phyloP scores from a whole-genome alignment of 495 filamentous ascomycete genomes.

The Hypomontagnella monticulosa region DNA sequence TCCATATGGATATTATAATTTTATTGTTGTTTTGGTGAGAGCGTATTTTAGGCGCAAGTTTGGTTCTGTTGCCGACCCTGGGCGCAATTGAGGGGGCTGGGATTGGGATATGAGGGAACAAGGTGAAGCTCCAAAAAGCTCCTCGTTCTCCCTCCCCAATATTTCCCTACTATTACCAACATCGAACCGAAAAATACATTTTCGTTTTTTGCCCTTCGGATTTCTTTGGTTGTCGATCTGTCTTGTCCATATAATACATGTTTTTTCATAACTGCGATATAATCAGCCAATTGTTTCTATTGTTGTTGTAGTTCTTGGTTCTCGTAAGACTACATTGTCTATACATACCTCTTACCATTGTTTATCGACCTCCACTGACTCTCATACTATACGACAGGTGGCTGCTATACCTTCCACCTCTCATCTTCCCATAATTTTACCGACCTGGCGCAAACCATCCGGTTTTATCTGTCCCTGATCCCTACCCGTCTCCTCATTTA shows the following conservation, averaged over 20 bases:
- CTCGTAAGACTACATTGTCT: conserved; percentile 3
- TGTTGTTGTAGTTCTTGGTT: background rate
- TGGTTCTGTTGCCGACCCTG: conserved; percentile 25
- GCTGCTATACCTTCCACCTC: conserved; percentile 2
- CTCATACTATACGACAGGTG: conserved; percentile 5
- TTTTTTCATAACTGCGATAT: conserved; percentile 8
- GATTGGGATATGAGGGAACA: conserved; percentile 16
- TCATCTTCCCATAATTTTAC: conserved; percentile 18
- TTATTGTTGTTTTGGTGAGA: conserved; percentile 1
- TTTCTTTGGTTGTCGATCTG: background rate
- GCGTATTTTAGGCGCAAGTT: conserved; percentile 20
- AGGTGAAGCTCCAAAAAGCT: conserved; percentile 12
- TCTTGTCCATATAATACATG: conserved; percentile 3
- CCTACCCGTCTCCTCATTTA: conserved; percentile 9
- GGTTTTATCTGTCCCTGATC: conserved; percentile 11
- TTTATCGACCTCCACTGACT: conserved; percentile 24
- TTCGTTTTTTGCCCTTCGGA: conserved; percentile 9
- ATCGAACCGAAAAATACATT: conserved; percentile 10
- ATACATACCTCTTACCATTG: conserved; percentile 11
- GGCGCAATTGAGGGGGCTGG: conserved; percentile 43
- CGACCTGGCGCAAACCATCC: conserved; percentile 24
- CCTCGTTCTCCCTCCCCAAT: conserved; percentile 10
- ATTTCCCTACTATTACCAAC: conserved; percentile 11
- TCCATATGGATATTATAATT: background rate
- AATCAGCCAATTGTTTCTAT: conserved; percentile 15